Evolutionary conservation across 495 filamentous ascomycete genomes (phyloP).

Genomic region (Aspergillus sparsus): DNA sequence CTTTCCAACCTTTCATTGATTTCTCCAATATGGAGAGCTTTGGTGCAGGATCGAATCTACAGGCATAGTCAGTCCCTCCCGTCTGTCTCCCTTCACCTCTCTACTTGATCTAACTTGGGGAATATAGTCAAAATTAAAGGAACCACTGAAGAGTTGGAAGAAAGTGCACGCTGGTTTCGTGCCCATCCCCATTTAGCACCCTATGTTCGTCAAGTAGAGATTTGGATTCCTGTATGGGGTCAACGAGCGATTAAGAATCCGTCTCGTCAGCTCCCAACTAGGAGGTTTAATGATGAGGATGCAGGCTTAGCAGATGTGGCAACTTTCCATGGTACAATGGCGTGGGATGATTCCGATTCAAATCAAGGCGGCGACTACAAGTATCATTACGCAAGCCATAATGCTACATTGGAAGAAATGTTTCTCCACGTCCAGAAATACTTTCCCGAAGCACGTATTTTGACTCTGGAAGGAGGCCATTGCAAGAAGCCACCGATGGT

Average conservation of each 20-base stretch:
- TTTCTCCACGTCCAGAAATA: constrained; percentile 58
- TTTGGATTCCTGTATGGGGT: constrained; percentile 74
- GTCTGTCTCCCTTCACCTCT: constrained; percentile 1
- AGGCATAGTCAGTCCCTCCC: constrained; percentile 54
- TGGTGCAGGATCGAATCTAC: constrained; percentile 70
- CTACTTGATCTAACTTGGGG: constrained; percentile 11
- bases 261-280: constrained; percentile 40
- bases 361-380: constrained; percentile 41
- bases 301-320: constrained; percentile 42
- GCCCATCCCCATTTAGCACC: constrained; percentile 56
- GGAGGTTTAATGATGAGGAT: constrained; percentile 32
- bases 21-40: constrained; percentile 58
- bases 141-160: constrained; percentile 56
- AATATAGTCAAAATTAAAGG: constrained; percentile 66
- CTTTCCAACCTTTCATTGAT: constrained; percentile 66
- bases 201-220: constrained; percentile 70
- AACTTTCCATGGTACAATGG: constrained; percentile 31
- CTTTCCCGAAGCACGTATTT: constrained; percentile 60
- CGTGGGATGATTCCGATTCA: constrained; percentile 41
- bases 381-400: constrained; percentile 54
- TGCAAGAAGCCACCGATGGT: constrained; percentile 69
- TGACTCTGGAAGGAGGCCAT: constrained; percentile 77
- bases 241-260: constrained; percentile 39
- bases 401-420: constrained; percentile 67
- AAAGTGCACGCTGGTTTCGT: constrained; percentile 58